Evolutionary conservation across 805 yeast species (phyloP).

Genomic region (Kazachstania martiniae): DNA sequence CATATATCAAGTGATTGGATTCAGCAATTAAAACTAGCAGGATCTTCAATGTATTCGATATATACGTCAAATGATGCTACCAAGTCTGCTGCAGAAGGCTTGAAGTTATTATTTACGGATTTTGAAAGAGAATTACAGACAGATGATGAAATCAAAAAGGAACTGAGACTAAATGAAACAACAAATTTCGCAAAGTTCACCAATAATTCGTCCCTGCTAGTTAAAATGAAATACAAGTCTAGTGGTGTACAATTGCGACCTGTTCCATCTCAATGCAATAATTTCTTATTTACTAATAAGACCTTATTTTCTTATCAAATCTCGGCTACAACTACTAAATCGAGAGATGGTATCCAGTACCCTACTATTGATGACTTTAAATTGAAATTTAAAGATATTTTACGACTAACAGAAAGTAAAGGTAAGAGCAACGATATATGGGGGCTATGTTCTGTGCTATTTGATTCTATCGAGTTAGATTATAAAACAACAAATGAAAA

Average conservation of each 20-base stretch:
- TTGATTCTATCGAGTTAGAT: conserved; percentile 33
- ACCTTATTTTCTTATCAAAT: conserved; percentile 14
- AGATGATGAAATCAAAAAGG: conserved; percentile 19
- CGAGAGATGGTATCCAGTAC: conserved; percentile 25
- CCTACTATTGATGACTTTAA: conserved; percentile 31
- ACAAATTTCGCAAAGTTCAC: conserved; percentile 18
- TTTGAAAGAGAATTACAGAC: too few species aligned
- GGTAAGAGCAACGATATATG: conserved; percentile 30
- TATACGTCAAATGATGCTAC: conserved; percentile 24
- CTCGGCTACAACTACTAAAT: conserved; percentile 11
- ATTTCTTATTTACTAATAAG: neutral
- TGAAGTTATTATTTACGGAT: conserved; percentile 30
- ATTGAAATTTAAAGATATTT: conserved; percentile 23
- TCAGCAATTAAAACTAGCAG: conserved; percentile 47
- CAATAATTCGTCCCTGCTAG: conserved; percentile 10
- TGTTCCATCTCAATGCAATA: neutral
- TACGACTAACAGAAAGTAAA: conserved; percentile 7
- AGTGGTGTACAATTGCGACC: conserved; percentile 6
- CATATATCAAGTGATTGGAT: conserved; percentile 54
- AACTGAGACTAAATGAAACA: conserved; percentile 17
- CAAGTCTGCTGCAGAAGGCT: too few species aligned
- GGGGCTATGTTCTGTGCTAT: conserved; percentile 52
- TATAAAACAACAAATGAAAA: conserved; percentile 14
- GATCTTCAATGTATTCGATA: conserved; percentile 17
- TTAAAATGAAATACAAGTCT: conserved; percentile 4